Evolutionary conservation across 176 grass and related monocot species (phyloP), one percentile per base, ranked within the genome.

Genomic region (Carex scoparia): DNA sequence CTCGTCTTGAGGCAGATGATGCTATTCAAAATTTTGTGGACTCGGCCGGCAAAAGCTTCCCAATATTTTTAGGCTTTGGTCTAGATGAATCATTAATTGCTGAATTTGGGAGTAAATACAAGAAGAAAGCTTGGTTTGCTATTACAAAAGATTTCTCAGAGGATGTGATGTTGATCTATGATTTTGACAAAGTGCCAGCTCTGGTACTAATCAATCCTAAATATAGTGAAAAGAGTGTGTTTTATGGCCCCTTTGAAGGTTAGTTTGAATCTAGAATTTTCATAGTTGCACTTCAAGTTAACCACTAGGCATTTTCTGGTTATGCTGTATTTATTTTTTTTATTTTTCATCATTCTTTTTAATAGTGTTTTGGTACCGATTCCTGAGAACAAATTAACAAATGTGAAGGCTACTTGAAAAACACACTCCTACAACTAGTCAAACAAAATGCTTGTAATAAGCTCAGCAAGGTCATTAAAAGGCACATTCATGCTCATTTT

Each of bases 51-150:
- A 87, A 79, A n/a, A 87, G 84, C 30, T 98, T 98, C 87, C 95
- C 95, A 0, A 93, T 98, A 84, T 94, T 94, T 69, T 82, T 98
- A 74, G 95, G 95, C 37, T 98, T 98, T 93, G 95, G 89, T 70
- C 78, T 94, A 42, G 85, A 98, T 88, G 86, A 93, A 55, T 93
- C 89, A 7, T 49, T 90, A 67, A 90, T 98, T 90, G 85, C 85
- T 87, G 89, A 89, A 63, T 87, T 88, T 57, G 95, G 88, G 27
- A 79, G 83, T 69, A 93, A 98, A 84, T 98, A 98, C 88, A 98
- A 98, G 95, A 98, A 91, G 88, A 94, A 92, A 71, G 95, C 95
- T 23, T 98, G 95, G 95, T 98, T 98, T 94, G 89, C 91, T 48
- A 79, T 88, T 63, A 88, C 95, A 81, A 98, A 98, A 90, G 91